Conservation (phyloP, 2,329 filamentous ascomycete species). For the Epichloe gansuensis region DNA sequence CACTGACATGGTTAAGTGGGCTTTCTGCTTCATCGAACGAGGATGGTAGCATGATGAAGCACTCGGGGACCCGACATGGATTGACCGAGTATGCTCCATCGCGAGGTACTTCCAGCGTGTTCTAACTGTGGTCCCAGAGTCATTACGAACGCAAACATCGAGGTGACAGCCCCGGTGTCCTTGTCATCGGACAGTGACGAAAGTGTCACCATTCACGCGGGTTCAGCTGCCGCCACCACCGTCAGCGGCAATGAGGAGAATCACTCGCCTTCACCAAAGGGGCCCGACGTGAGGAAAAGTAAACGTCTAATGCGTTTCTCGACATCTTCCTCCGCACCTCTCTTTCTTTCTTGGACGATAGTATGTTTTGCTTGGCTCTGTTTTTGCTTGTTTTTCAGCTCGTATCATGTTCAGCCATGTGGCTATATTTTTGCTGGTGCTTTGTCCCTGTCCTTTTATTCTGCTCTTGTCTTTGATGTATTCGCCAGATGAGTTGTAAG, state of each 20-base stretch:
- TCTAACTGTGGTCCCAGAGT: constrained; percentile 26
- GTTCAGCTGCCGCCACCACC: constrained; percentile 28
- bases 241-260: constrained; percentile 28
- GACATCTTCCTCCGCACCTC: neutral
- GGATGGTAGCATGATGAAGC: constrained; percentile 15
- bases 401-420: constrained; percentile 9
- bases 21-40: constrained; percentile 19
- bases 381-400: constrained; percentile 6
- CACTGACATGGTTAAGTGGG: constrained; percentile 11
- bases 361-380: constrained; percentile 8
- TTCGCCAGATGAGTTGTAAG: constrained; percentile 6
- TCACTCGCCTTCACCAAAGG: constrained; percentile 36
- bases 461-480: constrained; percentile 7
- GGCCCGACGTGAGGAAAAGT: constrained; percentile 22
- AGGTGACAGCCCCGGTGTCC: constrained; percentile 27
- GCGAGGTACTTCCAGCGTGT: constrained; percentile 13
- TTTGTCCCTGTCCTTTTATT: constrained; percentile 8
- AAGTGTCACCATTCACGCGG: constrained; percentile 41
- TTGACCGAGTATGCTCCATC: constrained; percentile 24
- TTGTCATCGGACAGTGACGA: constrained; percentile 39
- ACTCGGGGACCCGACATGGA: constrained; percentile 21
- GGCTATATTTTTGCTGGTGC: constrained; percentile 5
- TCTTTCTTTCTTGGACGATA: constrained; percentile 4
- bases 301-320: constrained; percentile 9
- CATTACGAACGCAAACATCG: constrained; percentile 27